These are phyloP conservation scores for Aureobasidium namibiae DNA, from an alignment of 2,329 filamentous ascomycete genomes.

Conservation along the genomic window DNA sequence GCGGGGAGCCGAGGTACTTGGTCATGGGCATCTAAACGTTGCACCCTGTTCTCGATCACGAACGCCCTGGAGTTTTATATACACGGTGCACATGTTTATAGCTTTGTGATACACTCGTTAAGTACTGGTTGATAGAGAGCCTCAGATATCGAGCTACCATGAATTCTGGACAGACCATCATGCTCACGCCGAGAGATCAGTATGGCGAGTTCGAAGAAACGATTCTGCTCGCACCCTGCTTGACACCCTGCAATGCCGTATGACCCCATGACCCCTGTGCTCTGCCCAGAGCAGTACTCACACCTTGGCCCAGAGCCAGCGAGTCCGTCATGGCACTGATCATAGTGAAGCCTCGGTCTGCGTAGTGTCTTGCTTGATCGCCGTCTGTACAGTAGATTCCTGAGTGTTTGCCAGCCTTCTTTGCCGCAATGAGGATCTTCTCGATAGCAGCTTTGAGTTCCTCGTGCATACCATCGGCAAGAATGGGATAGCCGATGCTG, in stretches of 20 bases:
- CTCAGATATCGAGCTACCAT: too few species aligned
- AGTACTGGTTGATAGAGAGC: too few species aligned
- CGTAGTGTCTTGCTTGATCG: conserved; percentile 43
- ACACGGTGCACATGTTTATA: too few species aligned
- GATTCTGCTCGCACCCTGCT: conserved; percentile 18
- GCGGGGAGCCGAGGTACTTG: conserved; percentile 6
- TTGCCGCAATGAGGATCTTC: conserved; percentile 43
- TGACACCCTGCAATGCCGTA: conserved; percentile 19
- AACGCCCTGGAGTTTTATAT: too few species aligned
- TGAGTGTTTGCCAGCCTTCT: conserved; percentile 44
- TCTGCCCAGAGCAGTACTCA: conserved; percentile 21
- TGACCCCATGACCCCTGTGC: conserved; percentile 21
- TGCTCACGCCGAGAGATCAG: background rate
- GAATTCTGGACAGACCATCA: too few species aligned
- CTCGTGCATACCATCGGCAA: conserved; percentile 38
- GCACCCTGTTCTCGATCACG: background rate
- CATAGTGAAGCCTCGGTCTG: conserved; percentile 48
- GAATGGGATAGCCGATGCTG: conserved; percentile 47
- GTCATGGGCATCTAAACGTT: background rate
- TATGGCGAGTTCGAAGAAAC: background rate
- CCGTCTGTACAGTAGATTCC: conserved; percentile 49
- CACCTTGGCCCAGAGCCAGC: conserved; percentile 22
- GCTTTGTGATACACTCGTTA: too few species aligned
- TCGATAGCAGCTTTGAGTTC: conserved; percentile 46
- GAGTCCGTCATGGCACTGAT: conserved; percentile 32